Percentiles rank a stretch among this genome's conserved stretches.
Evolutionary conservation across 108 stramenopile species (phyloP).

Genomic region (Thalassiosira profunda): DNA sequence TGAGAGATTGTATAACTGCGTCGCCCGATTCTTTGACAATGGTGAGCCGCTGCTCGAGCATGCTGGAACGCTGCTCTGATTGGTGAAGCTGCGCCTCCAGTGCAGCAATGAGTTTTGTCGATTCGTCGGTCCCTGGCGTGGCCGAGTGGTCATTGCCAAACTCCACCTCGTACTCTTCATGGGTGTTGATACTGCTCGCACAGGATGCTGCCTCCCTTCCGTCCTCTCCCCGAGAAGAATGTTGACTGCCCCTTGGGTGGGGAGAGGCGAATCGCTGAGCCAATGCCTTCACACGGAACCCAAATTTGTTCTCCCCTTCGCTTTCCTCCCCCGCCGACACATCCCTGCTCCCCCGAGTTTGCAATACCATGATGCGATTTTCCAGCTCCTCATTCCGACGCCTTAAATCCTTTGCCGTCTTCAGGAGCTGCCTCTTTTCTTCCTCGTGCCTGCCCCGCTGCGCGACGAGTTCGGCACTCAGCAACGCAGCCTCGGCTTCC

Average conservation of each 20-base stretch:
- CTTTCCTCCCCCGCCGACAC: not conserved
- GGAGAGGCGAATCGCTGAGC: slow-evolving; percentile 39
- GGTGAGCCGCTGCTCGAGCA: slow-evolving; percentile 63
- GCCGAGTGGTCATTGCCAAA: not conserved
- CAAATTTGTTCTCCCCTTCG: slow-evolving; percentile 17
- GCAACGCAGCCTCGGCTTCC: slow-evolving; percentile 19
- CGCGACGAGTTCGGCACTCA: slow-evolving; percentile 31
- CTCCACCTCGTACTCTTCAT: slow-evolving; percentile 13
- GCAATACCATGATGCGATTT: slow-evolving; percentile 18
- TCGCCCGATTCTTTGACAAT: slow-evolving; percentile 72
- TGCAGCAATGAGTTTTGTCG: slow-evolving; percentile 17
- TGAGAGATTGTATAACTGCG: slow-evolving; percentile 66
- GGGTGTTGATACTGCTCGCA: slow-evolving; percentile 15
- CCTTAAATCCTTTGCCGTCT: slow-evolving; percentile 20
- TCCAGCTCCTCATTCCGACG: slow-evolving; percentile 44
- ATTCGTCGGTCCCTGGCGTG: slow-evolving; percentile 7
- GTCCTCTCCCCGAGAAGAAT: not conserved
- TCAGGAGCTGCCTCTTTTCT: slow-evolving; percentile 33
- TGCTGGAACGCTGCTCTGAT: slow-evolving; percentile 30
- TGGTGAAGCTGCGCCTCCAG: slow-evolving; percentile 43
- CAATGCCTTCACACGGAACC: slow-evolving; percentile 23
- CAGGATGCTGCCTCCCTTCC: too few species aligned
- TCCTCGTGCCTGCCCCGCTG: slow-evolving; percentile 46
- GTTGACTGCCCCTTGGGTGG: slow-evolving; percentile 12
- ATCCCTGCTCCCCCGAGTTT: not conserved